These are phyloP conservation scores for Plasmodium vivax DNA, from an alignment of 169 alveolate species.

Conservation along the genomic window DNA sequence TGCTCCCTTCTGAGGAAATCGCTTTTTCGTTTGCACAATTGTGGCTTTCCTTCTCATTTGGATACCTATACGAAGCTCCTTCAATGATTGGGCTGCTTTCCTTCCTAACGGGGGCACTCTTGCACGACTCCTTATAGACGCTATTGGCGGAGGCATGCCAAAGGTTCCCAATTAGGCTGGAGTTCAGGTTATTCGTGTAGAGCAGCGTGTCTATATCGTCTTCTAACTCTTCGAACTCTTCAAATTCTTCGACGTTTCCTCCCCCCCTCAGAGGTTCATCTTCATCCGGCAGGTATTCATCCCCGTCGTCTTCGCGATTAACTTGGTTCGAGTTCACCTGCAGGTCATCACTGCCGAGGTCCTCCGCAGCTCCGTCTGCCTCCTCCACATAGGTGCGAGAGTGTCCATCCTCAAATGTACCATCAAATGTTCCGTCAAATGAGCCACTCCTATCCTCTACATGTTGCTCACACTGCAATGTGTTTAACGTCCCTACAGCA, in stretches of 20 bases:
- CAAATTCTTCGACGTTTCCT: constrained; percentile 22
- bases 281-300: neutral
- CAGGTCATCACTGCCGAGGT: neutral
- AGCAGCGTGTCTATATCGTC: constrained; percentile 63
- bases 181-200: constrained; percentile 52
- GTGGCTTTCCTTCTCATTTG: neutral
- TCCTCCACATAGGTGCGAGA: neutral
- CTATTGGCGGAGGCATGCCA: constrained; percentile 76
- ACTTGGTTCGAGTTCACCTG: neutral
- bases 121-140: constrained; percentile 5
- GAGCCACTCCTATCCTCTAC: neutral
- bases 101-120: neutral
- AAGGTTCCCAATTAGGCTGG: constrained; percentile 63
- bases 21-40: neutral
- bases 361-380: neutral
- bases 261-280: neutral
- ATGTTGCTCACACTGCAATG: neutral
- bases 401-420: neutral
- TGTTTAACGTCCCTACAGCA: neutral
- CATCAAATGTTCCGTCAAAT: neutral
- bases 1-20: neutral
- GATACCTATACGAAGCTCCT: neutral
- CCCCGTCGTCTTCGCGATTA: neutral
- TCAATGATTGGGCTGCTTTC: neutral
- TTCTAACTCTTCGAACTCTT: constrained; percentile 52